Conservation (phyloP, 2,329 filamentous ascomycete species). For the Fusarium sp. region DNA sequence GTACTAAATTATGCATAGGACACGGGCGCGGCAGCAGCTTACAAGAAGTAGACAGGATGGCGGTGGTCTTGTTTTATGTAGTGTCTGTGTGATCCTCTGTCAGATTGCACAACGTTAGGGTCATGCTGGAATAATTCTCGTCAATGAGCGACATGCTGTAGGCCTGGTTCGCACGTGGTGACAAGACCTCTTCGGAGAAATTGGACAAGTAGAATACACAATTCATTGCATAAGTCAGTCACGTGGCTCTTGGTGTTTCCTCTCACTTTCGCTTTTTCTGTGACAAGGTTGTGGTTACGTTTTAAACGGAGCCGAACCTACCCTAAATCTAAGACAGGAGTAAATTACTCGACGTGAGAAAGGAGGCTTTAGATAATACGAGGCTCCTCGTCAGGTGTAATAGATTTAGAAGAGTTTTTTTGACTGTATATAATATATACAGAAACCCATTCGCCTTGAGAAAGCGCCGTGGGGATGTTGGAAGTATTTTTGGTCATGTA, state of each 20-base stretch:
- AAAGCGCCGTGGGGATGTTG: too few species aligned
- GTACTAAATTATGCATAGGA: constrained; percentile 10
- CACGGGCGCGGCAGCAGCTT: constrained; percentile 27
- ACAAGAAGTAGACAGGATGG: constrained; percentile 15
- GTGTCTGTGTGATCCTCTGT: not conserved
- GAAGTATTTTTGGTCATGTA: too few species aligned
- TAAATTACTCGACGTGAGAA: not conserved
- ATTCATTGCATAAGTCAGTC: not conserved
- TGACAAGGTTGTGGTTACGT: not conserved
- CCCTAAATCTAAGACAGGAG: not conserved
- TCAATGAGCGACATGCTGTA: not conserved
- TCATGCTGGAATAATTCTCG: not conserved
- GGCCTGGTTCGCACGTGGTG: not conserved
- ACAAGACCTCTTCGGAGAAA: not conserved
- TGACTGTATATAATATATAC: too few species aligned
- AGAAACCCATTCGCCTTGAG: too few species aligned
- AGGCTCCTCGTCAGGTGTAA: too few species aligned
- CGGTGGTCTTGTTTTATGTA: not conserved
- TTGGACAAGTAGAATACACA: not conserved
- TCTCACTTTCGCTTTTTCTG: too few species aligned
- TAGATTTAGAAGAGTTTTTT: too few species aligned
- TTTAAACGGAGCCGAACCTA: not conserved
- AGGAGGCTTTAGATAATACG: not conserved
- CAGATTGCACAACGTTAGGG: not conserved
- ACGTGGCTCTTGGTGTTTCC: not conserved